Percentiles rank a stretch among this genome's conserved stretches.
phyloP scores from a whole-genome alignment of 1,139 yeast genomes.

The Yamadazyma atmosphaerica region DNA sequence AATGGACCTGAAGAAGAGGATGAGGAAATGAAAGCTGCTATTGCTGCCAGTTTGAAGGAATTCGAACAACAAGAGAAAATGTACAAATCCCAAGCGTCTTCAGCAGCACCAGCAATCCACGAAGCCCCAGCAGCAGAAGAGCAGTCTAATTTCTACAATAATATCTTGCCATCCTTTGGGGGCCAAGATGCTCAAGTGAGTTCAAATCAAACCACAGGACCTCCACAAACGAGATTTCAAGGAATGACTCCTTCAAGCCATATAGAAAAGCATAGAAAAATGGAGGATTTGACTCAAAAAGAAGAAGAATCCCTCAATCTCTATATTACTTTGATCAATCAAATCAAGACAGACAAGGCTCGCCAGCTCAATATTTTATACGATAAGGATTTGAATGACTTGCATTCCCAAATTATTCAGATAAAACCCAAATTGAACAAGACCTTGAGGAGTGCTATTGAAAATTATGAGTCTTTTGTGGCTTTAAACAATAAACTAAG shows the following conservation, averaged over 20 bases:
- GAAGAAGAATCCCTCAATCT: slow-evolving; percentile 71
- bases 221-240: neutral
- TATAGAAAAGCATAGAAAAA: slow-evolving; percentile 9
- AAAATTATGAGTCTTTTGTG: slow-evolving; percentile 67
- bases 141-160: slow-evolving; percentile 33
- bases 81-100: slow-evolving; percentile 16
- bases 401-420: slow-evolving; percentile 63
- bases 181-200: slow-evolving; percentile 8
- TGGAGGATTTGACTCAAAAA: slow-evolving; percentile 45
- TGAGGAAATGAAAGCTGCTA: slow-evolving; percentile 90
- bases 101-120: slow-evolving; percentile 21
- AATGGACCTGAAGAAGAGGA: slow-evolving; percentile 64
- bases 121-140: slow-evolving; percentile 13
- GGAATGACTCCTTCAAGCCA: slow-evolving; percentile 16
- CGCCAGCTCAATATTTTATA: slow-evolving; percentile 52
- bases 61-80: slow-evolving; percentile 47
- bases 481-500: slow-evolving; percentile 83
- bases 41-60: slow-evolving; percentile 87
- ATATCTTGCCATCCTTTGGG: slow-evolving; percentile 17
- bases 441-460: slow-evolving; percentile 61
- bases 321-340: slow-evolving; percentile 65
- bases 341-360: slow-evolving; percentile 50
- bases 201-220: slow-evolving; percentile 13
- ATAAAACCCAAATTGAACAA: slow-evolving; percentile 75
- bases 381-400: slow-evolving; percentile 61